Base-by-base conservation (phyloP, 495 filamentous ascomycete genomes). In the Talaromyces nanjingensis region DNA sequence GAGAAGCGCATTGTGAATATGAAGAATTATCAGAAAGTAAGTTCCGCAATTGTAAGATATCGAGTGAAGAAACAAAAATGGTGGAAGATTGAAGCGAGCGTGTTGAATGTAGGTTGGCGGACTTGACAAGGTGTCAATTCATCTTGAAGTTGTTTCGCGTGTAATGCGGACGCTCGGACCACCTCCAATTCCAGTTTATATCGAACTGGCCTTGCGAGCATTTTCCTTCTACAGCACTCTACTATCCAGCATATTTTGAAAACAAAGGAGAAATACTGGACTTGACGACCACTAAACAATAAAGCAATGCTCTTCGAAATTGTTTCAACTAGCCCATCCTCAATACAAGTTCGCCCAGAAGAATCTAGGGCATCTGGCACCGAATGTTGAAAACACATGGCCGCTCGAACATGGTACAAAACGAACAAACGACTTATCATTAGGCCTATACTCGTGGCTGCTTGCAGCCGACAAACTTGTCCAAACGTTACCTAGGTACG, bases 1-100 rank as follows among this genome's bases (percentile, higher is more conserved):
- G 79, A 83, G 76, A 86, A 83, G 57, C 81, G 76, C 85, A 87
- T 87, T 37, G 59, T 74, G 74, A 37, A 59, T 18, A 33, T 37
- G 8, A 59, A 22, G 6, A 20, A 14, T n/a, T 25, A 16, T 14
- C 11, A 2, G 24, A 14, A 6, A 25, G 22, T 2, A 55, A 7
- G n/a, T 29, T 14, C 22, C 4, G 37, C 11, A 8, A 20, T 9
- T 49, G 1, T 20, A 20, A 49, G 1, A 22, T 6, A 20, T 12
- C 45, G 45, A 42, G 37, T 16, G 37, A 20, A 49, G 18, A 2
- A 49, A 49, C 45, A 12, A 20, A 14, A 49, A 9, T 45, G 3
- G 39, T n/a, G 14, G 39, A 45, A n/a, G 8, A 20, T 49, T 49
- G 16, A 49, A 49, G n/a, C 45, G 45, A 49, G 18, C 20, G 45